Evolutionary conservation across 208 protist species (phyloP).

Genomic region (Leishmania mexicana): DNA sequence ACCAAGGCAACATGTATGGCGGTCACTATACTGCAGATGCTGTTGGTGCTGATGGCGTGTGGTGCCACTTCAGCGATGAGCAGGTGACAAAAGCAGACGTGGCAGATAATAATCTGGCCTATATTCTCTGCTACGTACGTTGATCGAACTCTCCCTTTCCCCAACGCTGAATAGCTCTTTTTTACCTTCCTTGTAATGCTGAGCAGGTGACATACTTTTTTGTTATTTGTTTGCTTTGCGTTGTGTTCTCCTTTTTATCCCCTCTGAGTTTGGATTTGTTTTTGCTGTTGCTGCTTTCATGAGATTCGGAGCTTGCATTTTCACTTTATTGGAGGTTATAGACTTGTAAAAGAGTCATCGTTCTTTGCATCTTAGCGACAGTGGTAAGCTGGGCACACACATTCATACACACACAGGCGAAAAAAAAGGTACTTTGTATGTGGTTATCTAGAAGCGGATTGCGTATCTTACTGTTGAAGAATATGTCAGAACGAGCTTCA

Average conservation of each 20-base stretch:
- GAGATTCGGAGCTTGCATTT: neutral
- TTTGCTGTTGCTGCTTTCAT: neutral
- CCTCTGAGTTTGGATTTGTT: constrained; percentile 6
- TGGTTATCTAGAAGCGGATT: neutral
- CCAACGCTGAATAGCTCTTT: neutral
- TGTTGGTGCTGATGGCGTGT: constrained; percentile 58
- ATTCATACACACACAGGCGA: neutral
- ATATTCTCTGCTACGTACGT: constrained; percentile 83
- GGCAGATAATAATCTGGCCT: constrained; percentile 64
- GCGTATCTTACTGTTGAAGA: neutral
- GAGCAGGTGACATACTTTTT: constrained; percentile 13
- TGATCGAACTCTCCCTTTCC: neutral
- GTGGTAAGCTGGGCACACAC: neutral
- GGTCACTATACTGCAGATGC: constrained; percentile 93
- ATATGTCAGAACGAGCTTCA: neutral
- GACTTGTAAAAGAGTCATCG: neutral
- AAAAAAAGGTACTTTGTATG: neutral
- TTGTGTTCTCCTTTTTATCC: neutral
- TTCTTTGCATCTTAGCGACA: neutral
- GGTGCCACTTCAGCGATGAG: constrained; percentile 89
- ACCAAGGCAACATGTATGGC: constrained; percentile 89
- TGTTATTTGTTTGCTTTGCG: neutral
- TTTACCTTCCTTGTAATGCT: neutral
- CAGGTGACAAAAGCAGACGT: constrained; percentile 32
- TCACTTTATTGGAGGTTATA: neutral